Base-by-base conservation (phyloP, 2,329 filamentous ascomycete genomes). In the Bipolaris gigantea region DNA sequence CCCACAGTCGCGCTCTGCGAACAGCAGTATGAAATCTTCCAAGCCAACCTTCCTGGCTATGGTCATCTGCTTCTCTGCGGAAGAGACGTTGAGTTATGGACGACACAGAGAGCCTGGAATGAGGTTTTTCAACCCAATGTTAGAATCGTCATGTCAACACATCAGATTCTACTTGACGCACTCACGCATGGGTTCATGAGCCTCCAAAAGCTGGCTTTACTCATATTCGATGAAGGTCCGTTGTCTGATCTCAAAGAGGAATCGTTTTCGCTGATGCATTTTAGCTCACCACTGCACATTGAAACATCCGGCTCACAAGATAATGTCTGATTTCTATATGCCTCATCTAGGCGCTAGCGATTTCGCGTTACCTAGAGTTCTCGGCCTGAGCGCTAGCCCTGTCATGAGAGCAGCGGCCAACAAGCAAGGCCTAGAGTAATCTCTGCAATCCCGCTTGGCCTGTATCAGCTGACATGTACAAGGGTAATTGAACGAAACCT, bases 321-420 rank as follows among this genome's bases (percentile, higher is more conserved):
- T 96, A 32, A 93, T 96, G 89, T 77, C 74, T 25, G 76, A 85
- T 27, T 87, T 89, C 61, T 96, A 95, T 64, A 83, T 85, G 57
- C 75, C 77, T 25, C 72, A 69, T 16, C 79, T 79, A 46, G 59
- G 40, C 21, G 40, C 36, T 4, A n/a, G 10, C 19, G 21, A 8
- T 30, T 30, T 2, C 2, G 35, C 56, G 0, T 72, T 84, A 1
- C 92, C 92, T 0, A 78, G 80, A 18, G 87, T 96, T 25, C 77
- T 96, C 5, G 92, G 91, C 0, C 78, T 96, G 21, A 92, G 88
- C 6, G 92, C 92, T 0, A 95, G 89, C 57, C 91, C 91, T 0
- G 82, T 90, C 3, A 85, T 88, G 60, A 83, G 79, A 50, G 84
- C 82, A 1, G 81, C 81, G 15, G 70, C 80, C 1, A 73, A 77